A percentile compares a stretch with the other conserved stretches of the same genome.
Evolutionary conservation across 1,284 basidiomycete genomes (phyloP).

Genomic region (Puccinia coronata): DNA sequence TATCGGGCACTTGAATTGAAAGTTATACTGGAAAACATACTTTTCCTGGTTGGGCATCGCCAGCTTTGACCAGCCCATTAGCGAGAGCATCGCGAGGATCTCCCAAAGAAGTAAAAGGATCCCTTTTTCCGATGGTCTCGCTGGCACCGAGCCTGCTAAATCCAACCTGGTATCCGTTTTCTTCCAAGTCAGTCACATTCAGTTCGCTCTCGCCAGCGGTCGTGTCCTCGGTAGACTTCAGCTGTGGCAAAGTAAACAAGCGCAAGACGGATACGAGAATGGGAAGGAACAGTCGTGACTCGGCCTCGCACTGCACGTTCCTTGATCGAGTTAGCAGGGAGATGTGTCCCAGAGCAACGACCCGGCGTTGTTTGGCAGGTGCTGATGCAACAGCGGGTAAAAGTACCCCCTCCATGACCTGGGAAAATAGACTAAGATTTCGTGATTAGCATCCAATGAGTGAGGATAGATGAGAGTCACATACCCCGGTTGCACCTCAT

Average conservation of each 20-base stretch:
- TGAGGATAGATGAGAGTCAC: neutral
- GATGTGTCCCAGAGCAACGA: constrained; percentile 79
- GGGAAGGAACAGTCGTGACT: constrained; percentile 64
- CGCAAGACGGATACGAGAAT: constrained; percentile 74
- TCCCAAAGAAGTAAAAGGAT: constrained; percentile 36
- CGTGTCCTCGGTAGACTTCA: constrained; percentile 61
- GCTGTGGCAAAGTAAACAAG: constrained; percentile 72
- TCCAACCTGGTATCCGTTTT: constrained; percentile 75
- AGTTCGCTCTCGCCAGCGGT: constrained; percentile 53
- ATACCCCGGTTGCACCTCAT: constrained; percentile 75
- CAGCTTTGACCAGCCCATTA: constrained; percentile 42
- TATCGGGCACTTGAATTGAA: neutral
- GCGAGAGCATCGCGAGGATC: constrained; percentile 48
- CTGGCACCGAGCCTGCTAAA: constrained; percentile 88
- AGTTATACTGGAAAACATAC: neutral
- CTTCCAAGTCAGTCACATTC: constrained; percentile 78
- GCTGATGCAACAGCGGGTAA: constrained; percentile 79
- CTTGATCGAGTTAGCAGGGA: constrained; percentile 72
- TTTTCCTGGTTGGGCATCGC: constrained; percentile 50
- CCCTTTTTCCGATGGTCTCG: constrained; percentile 53
- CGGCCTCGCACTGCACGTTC: constrained; percentile 34
- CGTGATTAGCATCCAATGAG: constrained; percentile 5
- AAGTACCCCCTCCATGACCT: constrained; percentile 77
- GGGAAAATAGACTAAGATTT: constrained; percentile 68
- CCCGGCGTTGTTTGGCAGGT: constrained; percentile 76